Base-by-base conservation (phyloP, 2,329 filamentous ascomycete species). In the Epichloe uncinata region DNA sequence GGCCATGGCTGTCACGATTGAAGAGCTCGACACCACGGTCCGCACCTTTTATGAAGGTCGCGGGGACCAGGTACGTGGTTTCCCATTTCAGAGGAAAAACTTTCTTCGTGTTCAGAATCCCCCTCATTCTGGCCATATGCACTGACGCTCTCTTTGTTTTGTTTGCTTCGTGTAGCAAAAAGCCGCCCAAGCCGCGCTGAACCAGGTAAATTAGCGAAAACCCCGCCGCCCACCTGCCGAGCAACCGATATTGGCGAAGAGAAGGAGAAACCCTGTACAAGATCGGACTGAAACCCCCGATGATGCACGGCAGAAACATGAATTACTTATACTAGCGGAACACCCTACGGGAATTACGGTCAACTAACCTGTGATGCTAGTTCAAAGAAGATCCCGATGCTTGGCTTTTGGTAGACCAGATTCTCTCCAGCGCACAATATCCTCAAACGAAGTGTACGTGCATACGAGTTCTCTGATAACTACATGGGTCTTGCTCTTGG, bases 311-410 rank as follows among this genome's bases (percentile, higher is more conserved):
- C 37, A 18, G 12, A 37, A 33, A 33, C n/a, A 6, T 20, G 22
- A 34, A 8, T 5, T 41, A 26, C 22, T 38, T 6, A 26, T 38
- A 7, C 35, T 26, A 1, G 35, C 15, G 18, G 26, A 20, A 20
- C 11, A 20, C n/a, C 37, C 16, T 38, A 15, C 16, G 16, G 4
- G n/a, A n/a, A 13, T 7, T 42, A 3, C 20, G 22, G 36, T 36
- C 13, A 33, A 35, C 59, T 62, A 43, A 57, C 54, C 49, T 22
- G 55, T 18, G 49, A 55, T 53, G 42, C 55, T 35, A 97, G 87
- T 98, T 98, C 78, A 97, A 97, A 70, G 93, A 97, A 74, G 95
- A 97, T 63, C 90, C 91, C 52, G 93, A 98, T 73, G 85, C 93
- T 53, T 98, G 93, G 93, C 79, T 97, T 57, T 81, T 96, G 66